Conservation (phyloP, 768 basidiomycete genomes). For the Scleroderma citrinum region DNA sequence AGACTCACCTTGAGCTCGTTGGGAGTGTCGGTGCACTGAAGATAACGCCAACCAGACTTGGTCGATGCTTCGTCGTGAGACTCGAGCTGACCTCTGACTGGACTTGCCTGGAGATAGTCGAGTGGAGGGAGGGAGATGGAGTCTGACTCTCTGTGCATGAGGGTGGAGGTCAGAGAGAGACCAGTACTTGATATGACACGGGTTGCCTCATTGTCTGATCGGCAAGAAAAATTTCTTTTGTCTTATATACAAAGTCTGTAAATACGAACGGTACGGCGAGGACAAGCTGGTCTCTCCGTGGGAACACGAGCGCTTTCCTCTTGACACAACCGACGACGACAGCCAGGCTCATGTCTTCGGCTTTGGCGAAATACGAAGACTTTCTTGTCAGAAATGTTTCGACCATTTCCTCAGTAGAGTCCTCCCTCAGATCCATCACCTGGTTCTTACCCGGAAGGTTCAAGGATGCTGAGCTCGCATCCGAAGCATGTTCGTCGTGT, state of each 20-base stretch:
- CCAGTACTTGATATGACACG: slow-evolving; percentile 12
- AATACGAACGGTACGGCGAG: neutral
- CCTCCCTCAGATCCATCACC: slow-evolving; percentile 80
- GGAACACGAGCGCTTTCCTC: no score
- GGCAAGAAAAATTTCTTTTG: neutral
- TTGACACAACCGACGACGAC: no score
- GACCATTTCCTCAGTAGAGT: slow-evolving; percentile 84
- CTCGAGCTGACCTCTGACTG: slow-evolving; percentile 72
- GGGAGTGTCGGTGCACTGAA: slow-evolving; percentile 72
- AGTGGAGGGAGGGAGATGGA: slow-evolving; percentile 29
- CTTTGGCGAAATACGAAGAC: slow-evolving; percentile 68
- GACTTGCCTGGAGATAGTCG: slow-evolving; percentile 56
- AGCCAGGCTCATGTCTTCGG: slow-evolving; percentile 48
- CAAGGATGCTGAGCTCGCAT: slow-evolving; percentile 94
- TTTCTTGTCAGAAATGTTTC: slow-evolving; percentile 83
- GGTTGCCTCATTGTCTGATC: slow-evolving; percentile 9
- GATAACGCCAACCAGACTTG: slow-evolving; percentile 60
- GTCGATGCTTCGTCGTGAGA: slow-evolving; percentile 46
- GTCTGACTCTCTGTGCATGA: no score
- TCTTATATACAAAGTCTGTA: neutral
- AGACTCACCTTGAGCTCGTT: slow-evolving; percentile 61
- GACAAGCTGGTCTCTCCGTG: neutral
- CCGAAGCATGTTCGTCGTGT: slow-evolving; percentile 78
- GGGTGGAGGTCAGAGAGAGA: slow-evolving; percentile 5
- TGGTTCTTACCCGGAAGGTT: slow-evolving; percentile 97